These are phyloP conservation scores for maize (Zea mays) DNA, from an alignment of 176 grass and related monocot genomes.

Conservation along the genomic window Zm-B73-REFERENCE-NAM-5.0 NC_050097.1:44929001-44929500, in stretches of 20 bases:
- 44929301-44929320: not conserved
- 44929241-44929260: constrained; percentile 19
- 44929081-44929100: not conserved
- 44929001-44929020: constrained; percentile 82
- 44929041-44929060: no score
- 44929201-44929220: not conserved
- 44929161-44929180: not conserved
- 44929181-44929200: no score
- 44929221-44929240: constrained; percentile 24
- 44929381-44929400: not conserved
- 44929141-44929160: no score
- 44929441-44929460: no score
- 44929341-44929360: no score
- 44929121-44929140: not conserved
- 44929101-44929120: constrained; percentile 1
- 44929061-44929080: not conserved
- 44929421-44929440: not conserved
- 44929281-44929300: constrained; percentile 18
- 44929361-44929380: no score
- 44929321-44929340: not conserved
- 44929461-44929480: no score
- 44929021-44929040: constrained; percentile 6
- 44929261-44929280: constrained; percentile 13
- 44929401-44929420: not conserved
- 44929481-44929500: no score